Evolutionary conservation across 2,329 filamentous ascomycete genomes (phyloP), one percentile per base, ranked within the genome.

Genomic region (Cordyceps fumosorosea): DNA sequence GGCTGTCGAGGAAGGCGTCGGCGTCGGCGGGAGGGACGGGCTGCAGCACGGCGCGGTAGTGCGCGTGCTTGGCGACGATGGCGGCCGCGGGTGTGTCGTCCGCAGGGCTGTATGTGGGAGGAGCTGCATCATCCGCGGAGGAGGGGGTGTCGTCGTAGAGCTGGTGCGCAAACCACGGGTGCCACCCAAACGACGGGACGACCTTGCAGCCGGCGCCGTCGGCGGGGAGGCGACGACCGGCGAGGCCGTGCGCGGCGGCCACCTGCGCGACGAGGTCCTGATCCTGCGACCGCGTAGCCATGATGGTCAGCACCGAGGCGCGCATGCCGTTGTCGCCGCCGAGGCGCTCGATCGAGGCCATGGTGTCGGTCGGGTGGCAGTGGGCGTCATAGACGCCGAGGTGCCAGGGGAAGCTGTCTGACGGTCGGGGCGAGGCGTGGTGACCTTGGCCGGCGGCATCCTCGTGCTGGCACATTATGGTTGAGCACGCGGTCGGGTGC

Each of bases 131-230:
- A 6, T 3, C 26, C 3, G 26, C 26, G 26, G 3, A 3, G 26
- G 26, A 3, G 44, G 70, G 70, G 22, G 70, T 73, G 71, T 90
- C 85, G 68, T 87, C 82, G 69, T 86, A 91, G 68, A 95, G 81
- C 66, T 90, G 86, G 72, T 93, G 80, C 1, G 89, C 89, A 73
- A 93, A 93, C 90, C 90, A 95, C 1, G 90, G 90, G 71, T 95
- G 90, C 89, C 90, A 93, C 22, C 90, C 90, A 74, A 93, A 93
- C n/a, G 86, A 85, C 0, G 90, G 89, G 3, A 93, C 68, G 57
- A 80, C 68, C 24, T 61, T 64, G 63, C 64, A 67, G 3, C 50
- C 60, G 64, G 56, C 22, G 73, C 10, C 20, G n/a, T 42, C 22
- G 16, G 40, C 44, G 1, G 48, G 10, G 20, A 55, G 42, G 11